phyloP scores from a whole-genome alignment of 352 stramenopile species.

The Pythium sukuiense region DNA sequence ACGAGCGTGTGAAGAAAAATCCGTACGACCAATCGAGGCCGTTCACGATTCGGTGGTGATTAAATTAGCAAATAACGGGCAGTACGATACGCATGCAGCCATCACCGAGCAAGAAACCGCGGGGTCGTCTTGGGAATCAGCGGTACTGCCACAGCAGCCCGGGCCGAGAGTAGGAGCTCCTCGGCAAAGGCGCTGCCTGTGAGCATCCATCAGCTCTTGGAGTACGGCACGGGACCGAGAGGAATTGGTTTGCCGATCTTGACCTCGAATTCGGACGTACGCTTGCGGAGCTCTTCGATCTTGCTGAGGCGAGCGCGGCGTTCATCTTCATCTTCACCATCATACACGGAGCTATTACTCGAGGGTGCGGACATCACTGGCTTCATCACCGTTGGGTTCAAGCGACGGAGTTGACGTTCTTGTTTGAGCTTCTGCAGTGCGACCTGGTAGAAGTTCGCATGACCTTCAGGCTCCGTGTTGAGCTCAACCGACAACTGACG shows the following conservation, averaged over 20 bases:
- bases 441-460: conserved; percentile 8
- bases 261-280: conserved; percentile 15
- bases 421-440: conserved; percentile 42
- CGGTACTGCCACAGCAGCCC: not conserved
- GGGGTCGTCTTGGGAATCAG: not conserved
- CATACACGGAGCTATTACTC: conserved; percentile 4
- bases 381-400: not conserved
- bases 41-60: conserved; percentile 21
- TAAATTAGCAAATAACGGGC: conserved; percentile 2
- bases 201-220: not conserved
- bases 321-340: conserved; percentile 27
- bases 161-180: not conserved
- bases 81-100: not conserved
- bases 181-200: not conserved
- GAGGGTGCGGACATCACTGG: not conserved
- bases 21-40: conserved; percentile 19
- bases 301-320: conserved; percentile 36
- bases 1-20: not conserved
- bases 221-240: not conserved
- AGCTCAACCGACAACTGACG: conserved; percentile 35
- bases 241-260: conserved; percentile 17
- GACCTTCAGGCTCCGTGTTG: conserved; percentile 17
- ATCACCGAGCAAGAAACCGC: not conserved
- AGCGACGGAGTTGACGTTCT: conserved; percentile 34
- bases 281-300: conserved; percentile 37